Conservation (phyloP, 2,329 filamentous ascomycete genomes). For the Colletotrichum spinosum region DNA sequence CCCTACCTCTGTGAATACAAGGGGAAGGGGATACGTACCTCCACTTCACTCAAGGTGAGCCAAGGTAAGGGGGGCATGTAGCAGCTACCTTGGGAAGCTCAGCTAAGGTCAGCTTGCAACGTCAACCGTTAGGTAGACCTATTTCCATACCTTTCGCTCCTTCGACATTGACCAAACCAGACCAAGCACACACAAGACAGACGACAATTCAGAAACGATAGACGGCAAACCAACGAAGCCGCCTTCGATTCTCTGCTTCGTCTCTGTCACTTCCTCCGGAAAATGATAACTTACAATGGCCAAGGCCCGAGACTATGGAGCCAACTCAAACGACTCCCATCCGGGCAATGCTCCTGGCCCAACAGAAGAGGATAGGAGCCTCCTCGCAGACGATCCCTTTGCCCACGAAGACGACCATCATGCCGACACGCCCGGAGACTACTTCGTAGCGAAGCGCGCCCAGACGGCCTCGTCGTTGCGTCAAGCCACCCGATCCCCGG, state of each 20-base stretch:
- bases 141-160: conserved; percentile 1
- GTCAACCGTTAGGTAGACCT: conserved; percentile 27
- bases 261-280: conserved; percentile 15
- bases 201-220: conserved; percentile 2
- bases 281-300: conserved; percentile 41
- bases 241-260: neutral
- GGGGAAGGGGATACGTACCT: conserved; percentile 26
- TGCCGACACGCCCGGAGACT: conserved; percentile 30
- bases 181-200: neutral
- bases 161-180: neutral
- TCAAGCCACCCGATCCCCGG: conserved; percentile 39
- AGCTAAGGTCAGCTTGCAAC: conserved; percentile 34
- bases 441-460: conserved; percentile 23
- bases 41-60: neutral
- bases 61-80: too few relatives aligned
- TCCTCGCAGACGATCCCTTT: conserved; percentile 40
- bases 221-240: conserved; percentile 5
- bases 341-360: conserved; percentile 24
- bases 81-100: neutral
- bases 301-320: conserved; percentile 39
- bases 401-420: conserved; percentile 32
- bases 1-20: conserved; percentile 9
- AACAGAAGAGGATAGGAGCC: conserved; percentile 40
- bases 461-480: conserved; percentile 20
- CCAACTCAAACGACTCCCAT: conserved; percentile 36